These are phyloP conservation scores for Mediolabrus comicus DNA, from an alignment of 108 stramenopile genomes.

Conservation along the genomic window DNA sequence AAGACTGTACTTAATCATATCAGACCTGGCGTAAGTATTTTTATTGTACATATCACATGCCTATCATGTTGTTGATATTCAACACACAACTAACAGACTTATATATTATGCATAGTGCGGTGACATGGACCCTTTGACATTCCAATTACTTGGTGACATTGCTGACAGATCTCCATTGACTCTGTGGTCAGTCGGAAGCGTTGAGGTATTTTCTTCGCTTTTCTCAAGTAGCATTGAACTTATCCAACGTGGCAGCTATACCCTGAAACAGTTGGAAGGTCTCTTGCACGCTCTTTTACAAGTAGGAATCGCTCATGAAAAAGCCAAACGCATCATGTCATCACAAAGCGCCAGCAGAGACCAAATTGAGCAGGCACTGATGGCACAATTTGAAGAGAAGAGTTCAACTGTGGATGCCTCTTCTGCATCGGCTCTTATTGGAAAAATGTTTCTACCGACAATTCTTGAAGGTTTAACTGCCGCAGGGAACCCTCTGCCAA, in stretches of 20 bases:
- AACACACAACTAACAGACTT: neutral
- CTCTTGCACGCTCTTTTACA: conserved; percentile 31
- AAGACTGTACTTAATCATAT: conserved; percentile 8
- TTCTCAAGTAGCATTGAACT: neutral
- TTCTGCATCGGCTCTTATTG: conserved; percentile 29
- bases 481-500: conserved; percentile 5
- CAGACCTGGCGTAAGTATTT: conserved; percentile 19
- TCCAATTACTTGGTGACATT: conserved; percentile 48
- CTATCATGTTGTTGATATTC: neutral
- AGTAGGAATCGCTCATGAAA: conserved; percentile 48
- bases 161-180: conserved; percentile 61
- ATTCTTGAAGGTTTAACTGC: conserved; percentile 27
- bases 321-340: conserved; percentile 36
- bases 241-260: conserved; percentile 1
- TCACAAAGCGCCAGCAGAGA: neutral
- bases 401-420: conserved; percentile 20
- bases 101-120: conserved; percentile 7
- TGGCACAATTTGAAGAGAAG: conserved; percentile 10
- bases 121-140: conserved; percentile 22
- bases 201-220: conserved; percentile 7
- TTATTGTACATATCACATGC: neutral
- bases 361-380: conserved; percentile 14
- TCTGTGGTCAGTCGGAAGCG: conserved; percentile 32
- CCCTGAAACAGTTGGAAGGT: conserved; percentile 18
- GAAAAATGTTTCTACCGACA: conserved; percentile 19